Percentiles rank a stretch among this genome's conserved stretches.
These are phyloP conservation scores for Graphium sp. DNA, from an alignment of 2,329 filamentous ascomycete genomes.

Conservation along the genomic window DNA sequence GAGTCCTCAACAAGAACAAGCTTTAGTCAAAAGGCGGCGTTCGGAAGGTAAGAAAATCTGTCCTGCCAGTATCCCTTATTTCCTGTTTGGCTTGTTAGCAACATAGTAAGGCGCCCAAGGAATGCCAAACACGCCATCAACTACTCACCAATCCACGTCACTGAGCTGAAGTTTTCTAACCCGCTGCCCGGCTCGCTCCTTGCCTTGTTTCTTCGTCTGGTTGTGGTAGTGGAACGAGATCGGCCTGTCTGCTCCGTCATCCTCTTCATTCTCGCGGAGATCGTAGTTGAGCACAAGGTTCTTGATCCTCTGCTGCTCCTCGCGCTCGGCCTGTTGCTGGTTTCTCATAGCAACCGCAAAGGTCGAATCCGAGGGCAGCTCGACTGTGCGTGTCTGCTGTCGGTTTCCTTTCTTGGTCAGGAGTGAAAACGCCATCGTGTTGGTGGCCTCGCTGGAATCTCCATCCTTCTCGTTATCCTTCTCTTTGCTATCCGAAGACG, in stretches of 20 bases:
- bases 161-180: conserved; percentile 84
- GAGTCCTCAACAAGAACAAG: too few relatives aligned
- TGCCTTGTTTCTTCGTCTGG: conserved; percentile 35
- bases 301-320: conserved; percentile 97
- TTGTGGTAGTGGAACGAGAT: conserved; percentile 31
- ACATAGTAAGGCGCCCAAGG: conserved; percentile 12
- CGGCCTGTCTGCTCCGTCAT: conserved; percentile 43
- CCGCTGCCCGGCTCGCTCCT: conserved; percentile 60
- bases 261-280: conserved; percentile 65
- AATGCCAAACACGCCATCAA: too few relatives aligned
- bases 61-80: too few relatives aligned
- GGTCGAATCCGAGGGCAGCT: conserved; percentile 75
- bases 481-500: conserved; percentile 12
- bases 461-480: conserved; percentile 1
- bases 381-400: conserved; percentile 89
- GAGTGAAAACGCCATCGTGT: conserved; percentile 90
- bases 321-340: conserved; percentile 85
- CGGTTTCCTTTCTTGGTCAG: conserved; percentile 93
- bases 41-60: too few relatives aligned
- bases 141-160: conserved; percentile 83
- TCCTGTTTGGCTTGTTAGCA: too few relatives aligned
- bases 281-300: conserved; percentile 94
- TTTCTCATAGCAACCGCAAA: conserved; percentile 94
- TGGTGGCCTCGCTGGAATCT: not conserved
- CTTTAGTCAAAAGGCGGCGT: too few relatives aligned